phyloP scores from a whole-genome alignment of 441 rosid species.

The Euphorbia celastroides region DNA sequence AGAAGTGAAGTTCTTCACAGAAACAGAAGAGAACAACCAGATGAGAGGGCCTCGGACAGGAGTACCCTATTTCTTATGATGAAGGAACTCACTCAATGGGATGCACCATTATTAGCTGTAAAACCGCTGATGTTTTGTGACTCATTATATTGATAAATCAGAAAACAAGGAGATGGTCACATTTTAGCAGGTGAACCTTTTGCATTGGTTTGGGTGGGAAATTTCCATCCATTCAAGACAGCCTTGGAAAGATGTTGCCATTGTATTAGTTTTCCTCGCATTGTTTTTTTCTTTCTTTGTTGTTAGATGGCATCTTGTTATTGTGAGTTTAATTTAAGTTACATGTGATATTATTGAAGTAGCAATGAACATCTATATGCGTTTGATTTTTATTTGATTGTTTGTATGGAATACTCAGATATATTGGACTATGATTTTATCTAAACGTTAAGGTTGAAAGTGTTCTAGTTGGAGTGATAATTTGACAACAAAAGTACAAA shows the following conservation, averaged over 20 bases:
- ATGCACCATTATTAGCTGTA: conserved; percentile 24
- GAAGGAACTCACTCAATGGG: conserved; percentile 18
- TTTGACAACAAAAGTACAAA: too few species aligned
- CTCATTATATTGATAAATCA: conserved; percentile 14
- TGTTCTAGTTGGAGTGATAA: too few species aligned
- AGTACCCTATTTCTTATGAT: conserved; percentile 86
- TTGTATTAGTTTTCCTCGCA: conserved; percentile 23
- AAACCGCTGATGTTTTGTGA: conserved; percentile 26
- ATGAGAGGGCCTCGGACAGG: conserved; percentile 99
- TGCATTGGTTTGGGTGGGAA: conserved; percentile 19
- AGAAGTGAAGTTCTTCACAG: conserved; percentile 94
- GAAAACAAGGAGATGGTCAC: conserved; percentile 3
- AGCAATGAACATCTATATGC: conserved; percentile 7
- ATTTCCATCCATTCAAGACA: conserved; percentile 25
- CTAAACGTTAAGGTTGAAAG: not conserved
- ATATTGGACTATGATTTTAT: not conserved
- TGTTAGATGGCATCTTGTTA: conserved; percentile 14
- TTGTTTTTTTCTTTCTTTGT: conserved; percentile 8
- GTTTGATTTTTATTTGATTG: not conserved
- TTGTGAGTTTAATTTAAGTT: not conserved
- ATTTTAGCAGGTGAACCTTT: conserved; percentile 21
- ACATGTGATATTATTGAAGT: not conserved
- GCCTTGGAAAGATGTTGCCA: conserved; percentile 21
- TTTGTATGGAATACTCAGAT: not conserved
- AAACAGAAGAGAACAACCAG: conserved; percentile 98